Conservation (phyloP, 2,329 filamentous ascomycete genomes). For the Fusarium mangiferae region DNA sequence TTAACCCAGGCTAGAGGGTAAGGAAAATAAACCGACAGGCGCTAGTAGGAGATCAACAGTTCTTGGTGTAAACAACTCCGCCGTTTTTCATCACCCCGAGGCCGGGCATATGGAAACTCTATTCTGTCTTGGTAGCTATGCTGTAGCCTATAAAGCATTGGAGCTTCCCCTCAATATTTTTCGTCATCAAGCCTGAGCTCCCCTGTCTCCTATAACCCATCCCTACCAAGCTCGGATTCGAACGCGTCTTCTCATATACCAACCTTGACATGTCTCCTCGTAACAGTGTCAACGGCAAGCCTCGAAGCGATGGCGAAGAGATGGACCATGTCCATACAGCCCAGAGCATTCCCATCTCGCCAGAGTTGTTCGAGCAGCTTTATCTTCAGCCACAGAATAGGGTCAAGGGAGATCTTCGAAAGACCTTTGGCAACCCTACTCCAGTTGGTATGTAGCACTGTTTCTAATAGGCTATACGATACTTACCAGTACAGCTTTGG, state of each 20-base stretch:
- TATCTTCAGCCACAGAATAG: slow-evolving; percentile 60
- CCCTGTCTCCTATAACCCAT: neutral
- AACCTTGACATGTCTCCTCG: slow-evolving; percentile 16
- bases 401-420: slow-evolving; percentile 58
- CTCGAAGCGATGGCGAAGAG: slow-evolving; percentile 26
- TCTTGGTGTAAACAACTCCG: neutral
- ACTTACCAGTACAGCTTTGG: slow-evolving; percentile 34
- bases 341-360: slow-evolving; percentile 59
- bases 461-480: accelerated
- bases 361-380: slow-evolving; percentile 64
- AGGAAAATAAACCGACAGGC: neutral
- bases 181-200: neutral
- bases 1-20: neutral
- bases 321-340: slow-evolving; percentile 44
- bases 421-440: slow-evolving; percentile 64
- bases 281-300: slow-evolving; percentile 18
- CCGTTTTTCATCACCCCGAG: neutral
- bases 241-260: neutral
- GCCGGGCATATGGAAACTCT: slow-evolving; percentile 7
- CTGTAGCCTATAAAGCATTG: neutral
- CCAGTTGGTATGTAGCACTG: slow-evolving; percentile 49
- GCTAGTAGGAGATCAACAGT: neutral
- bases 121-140: neutral
- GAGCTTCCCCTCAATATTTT: neutral
- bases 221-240: neutral